phyloP scores from a whole-genome alignment of 2,329 filamentous ascomycete species.

The Dothiorella sarmentorum region DNA sequence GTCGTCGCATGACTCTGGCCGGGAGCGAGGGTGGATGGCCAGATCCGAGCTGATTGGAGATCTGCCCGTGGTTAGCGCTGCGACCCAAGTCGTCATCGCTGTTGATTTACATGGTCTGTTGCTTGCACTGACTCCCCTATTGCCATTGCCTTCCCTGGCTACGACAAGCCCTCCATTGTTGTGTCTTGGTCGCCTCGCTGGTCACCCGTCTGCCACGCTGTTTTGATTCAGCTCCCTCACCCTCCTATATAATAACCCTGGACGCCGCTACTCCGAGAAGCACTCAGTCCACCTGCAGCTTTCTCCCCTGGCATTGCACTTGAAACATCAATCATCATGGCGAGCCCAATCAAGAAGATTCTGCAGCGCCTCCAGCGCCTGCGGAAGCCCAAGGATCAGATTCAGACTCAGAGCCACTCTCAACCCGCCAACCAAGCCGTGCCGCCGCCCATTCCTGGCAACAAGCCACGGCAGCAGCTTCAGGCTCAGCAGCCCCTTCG shows the following conservation, averaged over 20 bases:
- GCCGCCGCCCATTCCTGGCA: not conserved
- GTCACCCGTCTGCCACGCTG: not conserved
- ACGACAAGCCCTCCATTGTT: not conserved
- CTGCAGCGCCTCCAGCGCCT: conserved; percentile 8
- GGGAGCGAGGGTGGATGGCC: not conserved
- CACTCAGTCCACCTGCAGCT: too few relatives aligned
- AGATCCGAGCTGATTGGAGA: conserved; percentile 10
- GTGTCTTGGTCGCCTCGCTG: not conserved
- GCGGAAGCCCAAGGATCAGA: not conserved
- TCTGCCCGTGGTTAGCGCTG: not conserved
- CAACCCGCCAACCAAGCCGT: not conserved
- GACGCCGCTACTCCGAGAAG: not conserved
- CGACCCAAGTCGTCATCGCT: not conserved
- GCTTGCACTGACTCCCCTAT: not conserved
- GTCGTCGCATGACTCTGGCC: conserved; percentile 5
- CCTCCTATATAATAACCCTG: not conserved
- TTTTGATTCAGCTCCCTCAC: not conserved
- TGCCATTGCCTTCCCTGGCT: not conserved
- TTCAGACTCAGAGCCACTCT: not conserved
- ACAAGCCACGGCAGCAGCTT: not conserved
- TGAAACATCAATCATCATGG: not conserved
- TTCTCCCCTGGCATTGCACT: too few relatives aligned
- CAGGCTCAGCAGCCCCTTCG: not conserved
- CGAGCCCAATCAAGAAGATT: conserved; percentile 3
- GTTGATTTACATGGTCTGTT: not conserved